Percentiles rank a stretch among this genome's conserved stretches.
Evolutionary conservation across 768 basidiomycete species (phyloP).

Genomic region (Lactarius hengduanensis): DNA sequence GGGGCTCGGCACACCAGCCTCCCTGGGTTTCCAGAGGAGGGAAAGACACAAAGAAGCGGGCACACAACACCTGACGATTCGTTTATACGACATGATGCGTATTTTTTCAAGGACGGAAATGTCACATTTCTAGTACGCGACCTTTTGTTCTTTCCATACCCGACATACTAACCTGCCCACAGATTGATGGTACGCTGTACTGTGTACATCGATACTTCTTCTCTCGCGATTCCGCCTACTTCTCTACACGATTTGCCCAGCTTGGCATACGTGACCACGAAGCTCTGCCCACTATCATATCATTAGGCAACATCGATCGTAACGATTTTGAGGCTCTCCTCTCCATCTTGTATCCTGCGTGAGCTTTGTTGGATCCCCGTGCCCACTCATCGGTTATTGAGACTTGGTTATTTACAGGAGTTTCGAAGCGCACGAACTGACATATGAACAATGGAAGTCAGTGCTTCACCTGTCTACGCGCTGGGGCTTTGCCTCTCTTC

Average conservation of each 20-base stretch:
- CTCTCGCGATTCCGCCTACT: constrained; percentile 25
- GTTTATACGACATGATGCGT: constrained; percentile 12
- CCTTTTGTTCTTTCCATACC: too few relatives aligned
- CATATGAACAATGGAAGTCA: constrained; percentile 18
- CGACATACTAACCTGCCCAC: background rate
- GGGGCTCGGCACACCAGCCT: background rate
- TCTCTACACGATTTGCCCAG: constrained; percentile 14
- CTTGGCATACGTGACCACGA: constrained; percentile 18
- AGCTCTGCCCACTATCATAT: constrained; percentile 5
- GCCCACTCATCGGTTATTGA: background rate
- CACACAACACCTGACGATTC: background rate
- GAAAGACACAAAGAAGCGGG: background rate
- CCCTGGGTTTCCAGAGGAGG: background rate
- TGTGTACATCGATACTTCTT: constrained; percentile 27
- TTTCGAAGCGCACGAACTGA: constrained; percentile 1
- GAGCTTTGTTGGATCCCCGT: background rate
- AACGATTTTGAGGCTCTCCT: constrained; percentile 27
- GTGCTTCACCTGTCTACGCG: constrained; percentile 15
- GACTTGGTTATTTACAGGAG: background rate
- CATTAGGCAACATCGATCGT: constrained; percentile 12
- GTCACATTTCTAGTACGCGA: constrained; percentile 22
- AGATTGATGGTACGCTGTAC: constrained; percentile 24
- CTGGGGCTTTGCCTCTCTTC: constrained; percentile 23
- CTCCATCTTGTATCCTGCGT: constrained; percentile 28
- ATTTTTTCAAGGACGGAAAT: constrained; percentile 26